phyloP scores from a whole-genome alignment of 805 yeast species.

The Candida lessepsii region DNA sequence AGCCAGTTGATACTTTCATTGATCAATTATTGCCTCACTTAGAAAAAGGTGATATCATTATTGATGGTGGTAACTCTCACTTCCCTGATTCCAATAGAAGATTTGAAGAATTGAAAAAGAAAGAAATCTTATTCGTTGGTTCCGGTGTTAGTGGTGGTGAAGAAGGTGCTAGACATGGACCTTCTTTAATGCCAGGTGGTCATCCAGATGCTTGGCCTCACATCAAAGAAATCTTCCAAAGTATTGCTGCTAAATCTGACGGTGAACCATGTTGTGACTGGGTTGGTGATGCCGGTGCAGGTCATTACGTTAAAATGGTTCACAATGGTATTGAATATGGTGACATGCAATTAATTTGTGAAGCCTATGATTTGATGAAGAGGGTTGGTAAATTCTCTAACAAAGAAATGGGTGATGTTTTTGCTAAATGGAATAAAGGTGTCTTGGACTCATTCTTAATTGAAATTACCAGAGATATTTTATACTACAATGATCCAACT shows the following conservation, averaged over 20 bases:
- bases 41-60: slow-evolving; percentile 96
- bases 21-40: slow-evolving; percentile 83
- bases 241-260: slow-evolving; percentile 92
- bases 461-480: slow-evolving; percentile 94
- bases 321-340: slow-evolving; percentile 99
- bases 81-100: slow-evolving; percentile 99
- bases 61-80: slow-evolving; percentile 99
- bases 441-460: slow-evolving; percentile 95
- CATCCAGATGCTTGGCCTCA: slow-evolving; percentile 98
- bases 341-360: slow-evolving; percentile 98
- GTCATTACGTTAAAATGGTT: slow-evolving; percentile 99
- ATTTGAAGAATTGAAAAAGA: slow-evolving; percentile 77
- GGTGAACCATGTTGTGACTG: slow-evolving; percentile 99
- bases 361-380: slow-evolving; percentile 95
- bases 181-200: slow-evolving; percentile 99
- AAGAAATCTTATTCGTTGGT: slow-evolving; percentile 93
- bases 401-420: slow-evolving; percentile 91
- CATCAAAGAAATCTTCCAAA: slow-evolving; percentile 94
- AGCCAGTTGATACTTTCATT: slow-evolving; percentile 90
- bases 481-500: slow-evolving; percentile 77
- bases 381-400: slow-evolving; percentile 87
- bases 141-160: slow-evolving; percentile 99
- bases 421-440: slow-evolving; percentile 93
- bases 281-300: slow-evolving; percentile 99
- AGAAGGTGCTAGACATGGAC: slow-evolving; percentile 99